Evolutionary conservation across 352 stramenopile genomes (phyloP).

Genomic region (Pythium folliculosum): DNA sequence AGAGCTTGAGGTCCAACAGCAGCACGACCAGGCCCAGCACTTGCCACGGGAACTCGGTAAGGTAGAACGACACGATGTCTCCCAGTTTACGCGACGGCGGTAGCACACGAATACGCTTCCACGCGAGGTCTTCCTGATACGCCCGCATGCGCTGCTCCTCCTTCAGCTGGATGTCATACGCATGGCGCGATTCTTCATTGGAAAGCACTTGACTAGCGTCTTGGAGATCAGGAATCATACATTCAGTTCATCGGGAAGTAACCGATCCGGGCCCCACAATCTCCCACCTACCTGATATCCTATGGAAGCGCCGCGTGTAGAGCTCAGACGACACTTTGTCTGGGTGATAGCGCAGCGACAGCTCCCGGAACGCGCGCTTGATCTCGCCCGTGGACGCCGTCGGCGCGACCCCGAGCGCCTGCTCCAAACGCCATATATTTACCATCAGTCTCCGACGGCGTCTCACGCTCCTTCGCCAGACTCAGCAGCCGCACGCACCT

Average conservation of each 20-base stretch:
- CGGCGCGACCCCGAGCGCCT: conserved; percentile 33
- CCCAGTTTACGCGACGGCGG: conserved; percentile 8
- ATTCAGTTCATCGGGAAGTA: neutral
- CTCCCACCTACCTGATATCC: conserved; percentile 28
- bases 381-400: conserved; percentile 37
- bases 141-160: conserved; percentile 31
- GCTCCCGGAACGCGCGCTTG: conserved; percentile 65
- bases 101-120: conserved; percentile 15
- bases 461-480: neutral
- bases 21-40: conserved; percentile 22
- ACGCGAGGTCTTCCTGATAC: conserved; percentile 23
- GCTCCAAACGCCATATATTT: neutral
- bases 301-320: conserved; percentile 36
- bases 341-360: conserved; percentile 74
- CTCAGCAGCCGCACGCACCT: conserved; percentile 16
- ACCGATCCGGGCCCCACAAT: too few species aligned
- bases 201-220: conserved; percentile 39
- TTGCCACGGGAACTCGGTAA: conserved; percentile 34
- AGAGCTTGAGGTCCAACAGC: conserved; percentile 27
- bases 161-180: conserved; percentile 34
- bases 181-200: conserved; percentile 24
- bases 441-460: neutral
- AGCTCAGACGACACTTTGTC: conserved; percentile 58
- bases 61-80: conserved; percentile 31
- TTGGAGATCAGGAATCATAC: neutral